These are phyloP conservation scores for Echium plantagineum DNA, from an alignment of 257 asterid genomes.

Conservation along the genomic window DNA sequence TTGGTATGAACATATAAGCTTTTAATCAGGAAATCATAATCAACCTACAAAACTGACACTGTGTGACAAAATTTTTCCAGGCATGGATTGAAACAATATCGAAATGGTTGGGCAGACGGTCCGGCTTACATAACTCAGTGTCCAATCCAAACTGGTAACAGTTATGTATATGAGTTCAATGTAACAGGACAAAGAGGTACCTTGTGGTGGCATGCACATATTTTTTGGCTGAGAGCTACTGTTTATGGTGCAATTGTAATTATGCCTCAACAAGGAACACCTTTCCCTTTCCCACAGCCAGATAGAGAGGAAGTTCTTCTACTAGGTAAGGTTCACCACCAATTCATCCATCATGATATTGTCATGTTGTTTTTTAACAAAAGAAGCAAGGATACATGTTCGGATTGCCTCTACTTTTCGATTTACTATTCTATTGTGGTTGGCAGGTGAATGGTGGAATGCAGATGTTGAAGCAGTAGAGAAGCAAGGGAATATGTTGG, in stretches of 20 bases:
- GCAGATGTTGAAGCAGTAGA: slow-evolving; percentile 38
- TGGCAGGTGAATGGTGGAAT: slow-evolving; percentile 56
- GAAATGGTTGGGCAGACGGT: slow-evolving; percentile 66
- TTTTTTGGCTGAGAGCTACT: slow-evolving; percentile 57
- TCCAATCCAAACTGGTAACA: slow-evolving; percentile 43
- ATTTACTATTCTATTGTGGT: background rate
- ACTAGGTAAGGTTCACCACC: slow-evolving; percentile 29
- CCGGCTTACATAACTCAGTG: slow-evolving; percentile 63
- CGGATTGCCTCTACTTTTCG: too few species aligned
- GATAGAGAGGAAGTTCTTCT: slow-evolving; percentile 37
- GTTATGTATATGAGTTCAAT: slow-evolving; percentile 45
- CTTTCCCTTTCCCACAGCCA: slow-evolving; percentile 40
- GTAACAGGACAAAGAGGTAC: slow-evolving; percentile 65
- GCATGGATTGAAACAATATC: slow-evolving; percentile 56
- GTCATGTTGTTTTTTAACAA: background rate
- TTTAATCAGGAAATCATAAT: background rate
- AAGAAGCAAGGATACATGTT: too few species aligned
- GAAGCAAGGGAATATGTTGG: slow-evolving; percentile 32
- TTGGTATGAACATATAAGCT: slow-evolving; percentile 26
- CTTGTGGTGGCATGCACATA: slow-evolving; percentile 72
- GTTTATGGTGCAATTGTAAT: slow-evolving; percentile 49
- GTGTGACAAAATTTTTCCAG: slow-evolving; percentile 11
- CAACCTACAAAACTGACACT: background rate
- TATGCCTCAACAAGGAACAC: slow-evolving; percentile 36
- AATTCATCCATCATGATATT: background rate